phyloP scores from a whole-genome alignment of 2,329 filamentous ascomycete species.

The Trichoderma sp. region DNA sequence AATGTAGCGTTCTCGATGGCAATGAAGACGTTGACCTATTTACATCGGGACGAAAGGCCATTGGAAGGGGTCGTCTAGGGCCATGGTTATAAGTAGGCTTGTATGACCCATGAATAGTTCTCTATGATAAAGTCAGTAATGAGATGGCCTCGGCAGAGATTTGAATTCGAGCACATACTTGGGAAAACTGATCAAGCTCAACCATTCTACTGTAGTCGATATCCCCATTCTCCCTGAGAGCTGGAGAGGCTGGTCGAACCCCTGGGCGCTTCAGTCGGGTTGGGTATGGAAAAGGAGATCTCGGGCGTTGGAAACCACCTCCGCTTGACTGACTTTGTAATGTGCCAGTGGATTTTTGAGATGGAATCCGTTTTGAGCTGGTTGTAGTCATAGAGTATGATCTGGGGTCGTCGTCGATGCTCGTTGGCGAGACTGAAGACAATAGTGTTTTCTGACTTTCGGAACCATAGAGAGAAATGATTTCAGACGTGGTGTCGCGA shows the following conservation, averaged over 20 bases:
- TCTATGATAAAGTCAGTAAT: conserved; percentile 35
- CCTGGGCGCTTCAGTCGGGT: conserved; percentile 56
- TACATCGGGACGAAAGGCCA: conserved; percentile 40
- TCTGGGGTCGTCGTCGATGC: conserved; percentile 46
- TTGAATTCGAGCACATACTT: conserved; percentile 33
- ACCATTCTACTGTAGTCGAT: conserved; percentile 52
- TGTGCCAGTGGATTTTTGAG: conserved; percentile 47
- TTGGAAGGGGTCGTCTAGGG: conserved; percentile 38
- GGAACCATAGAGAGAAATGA: conserved; percentile 55
- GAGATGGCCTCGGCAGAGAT: background rate
- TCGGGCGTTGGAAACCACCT: conserved; percentile 48
- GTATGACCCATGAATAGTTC: conserved; percentile 44
- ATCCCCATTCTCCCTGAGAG: conserved; percentile 46
- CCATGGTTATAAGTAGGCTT: conserved; percentile 38
- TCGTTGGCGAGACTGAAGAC: conserved; percentile 43
- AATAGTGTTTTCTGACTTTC: conserved; percentile 46
- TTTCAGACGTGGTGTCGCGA: conserved; percentile 53
- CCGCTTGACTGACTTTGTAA: conserved; percentile 47
- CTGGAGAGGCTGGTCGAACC: conserved; percentile 49
- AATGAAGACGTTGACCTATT: conserved; percentile 44
- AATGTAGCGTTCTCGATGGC: conserved; percentile 32
- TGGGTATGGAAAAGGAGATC: conserved; percentile 59
- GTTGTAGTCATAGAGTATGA: conserved; percentile 57
- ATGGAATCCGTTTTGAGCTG: conserved; percentile 46
- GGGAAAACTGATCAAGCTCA: conserved; percentile 48